Conservation (phyloP, 2,329 filamentous ascomycete species). For the Beauveria caledonica region DNA sequence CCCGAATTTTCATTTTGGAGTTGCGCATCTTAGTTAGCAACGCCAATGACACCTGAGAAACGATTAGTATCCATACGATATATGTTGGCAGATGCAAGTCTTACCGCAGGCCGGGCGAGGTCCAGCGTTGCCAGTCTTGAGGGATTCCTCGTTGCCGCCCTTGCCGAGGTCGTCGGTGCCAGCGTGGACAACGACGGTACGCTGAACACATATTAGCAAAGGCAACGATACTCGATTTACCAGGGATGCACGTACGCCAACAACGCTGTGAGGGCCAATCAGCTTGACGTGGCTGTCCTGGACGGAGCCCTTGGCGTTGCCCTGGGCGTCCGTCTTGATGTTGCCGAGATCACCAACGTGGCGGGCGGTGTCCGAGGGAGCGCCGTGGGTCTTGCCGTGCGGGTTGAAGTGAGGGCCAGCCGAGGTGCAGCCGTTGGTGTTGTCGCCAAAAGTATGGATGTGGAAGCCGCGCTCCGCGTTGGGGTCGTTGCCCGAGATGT, state of each 20-base stretch:
- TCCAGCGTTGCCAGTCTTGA: conserved; percentile 97
- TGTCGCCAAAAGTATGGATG: conserved; percentile 98
- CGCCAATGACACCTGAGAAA: conserved; percentile 70
- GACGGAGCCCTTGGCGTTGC: conserved; percentile 75
- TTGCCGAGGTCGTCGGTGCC: conserved; percentile 96
- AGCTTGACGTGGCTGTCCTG: conserved; percentile 84
- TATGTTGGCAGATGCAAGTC: conserved; percentile 19
- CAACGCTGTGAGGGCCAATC: conserved; percentile 89
- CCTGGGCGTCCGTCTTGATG: conserved; percentile 89
- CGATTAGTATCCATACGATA: conserved; percentile 12
- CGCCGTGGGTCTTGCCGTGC: conserved; percentile 83
- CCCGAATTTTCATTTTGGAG: not conserved
- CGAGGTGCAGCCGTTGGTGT: conserved; percentile 99
- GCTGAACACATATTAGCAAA: conserved; percentile 39
- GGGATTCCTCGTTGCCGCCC: conserved; percentile 85
- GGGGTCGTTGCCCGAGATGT: conserved; percentile 85
- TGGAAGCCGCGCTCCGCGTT: conserved; percentile 98
- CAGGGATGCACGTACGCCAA: conserved; percentile 61
- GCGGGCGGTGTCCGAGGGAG: conserved; percentile 71
- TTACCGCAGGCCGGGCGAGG: conserved; percentile 87
- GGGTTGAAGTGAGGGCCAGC: conserved; percentile 99
- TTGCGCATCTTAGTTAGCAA: conserved; percentile 53
- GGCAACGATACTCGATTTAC: not conserved
- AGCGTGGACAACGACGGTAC: conserved; percentile 88
- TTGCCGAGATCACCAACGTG: conserved; percentile 98